Base-by-base conservation (phyloP, 805 yeast species). In the Nakazawaea ernobii region DNA sequence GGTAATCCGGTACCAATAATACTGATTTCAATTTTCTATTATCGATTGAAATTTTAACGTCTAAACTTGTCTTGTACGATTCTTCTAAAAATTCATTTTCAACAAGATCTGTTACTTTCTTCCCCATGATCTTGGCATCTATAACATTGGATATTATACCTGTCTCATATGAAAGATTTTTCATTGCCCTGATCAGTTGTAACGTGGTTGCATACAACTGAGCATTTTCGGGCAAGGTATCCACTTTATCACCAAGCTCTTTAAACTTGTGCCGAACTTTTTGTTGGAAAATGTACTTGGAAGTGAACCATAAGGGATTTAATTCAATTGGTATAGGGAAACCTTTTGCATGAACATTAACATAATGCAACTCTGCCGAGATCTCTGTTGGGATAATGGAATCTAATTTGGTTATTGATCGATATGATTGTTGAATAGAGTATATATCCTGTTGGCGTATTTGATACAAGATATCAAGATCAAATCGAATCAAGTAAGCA, bases 271-370 rank as follows among this genome's bases (percentile, higher is more conserved):
- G 41, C 10, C 32, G 13, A 6, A 38, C 26, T n/a, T 38, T 38
- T 38, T 28, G n/a, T 30, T 38, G 29, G 41, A 26, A 38, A 17
- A 26, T 26, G n/a, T n/a, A 53, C n/a, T 56, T 42, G 42, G 60
- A 58, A 42, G 59, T 32, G 32, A 68, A 50, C 29, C 68, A 45
- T 42, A 64, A 64, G 0, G 66, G 51, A 13, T 65, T 59, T 13
- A 70, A 47, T 50, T 63, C 67, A 8, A 69, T 57, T 30, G 75
- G 75, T 33, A 70, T 67, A 3, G 85, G 84, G 0, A 82, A 72
- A 1, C 84, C 84, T 43, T 74, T 62, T 4, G 66, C 55, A 14
- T 74, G 71, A 37, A 71, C 51, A 54, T 74, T 78, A 9, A 84
- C 85, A 56, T 79, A 79, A 1, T 82, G 73, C 45, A 71, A 58